A percentile compares a stretch with the other conserved stretches of the same genome.
phyloP scores from a whole-genome alignment of 208 protist genomes.

The Leptomonas seymouri region DNA sequence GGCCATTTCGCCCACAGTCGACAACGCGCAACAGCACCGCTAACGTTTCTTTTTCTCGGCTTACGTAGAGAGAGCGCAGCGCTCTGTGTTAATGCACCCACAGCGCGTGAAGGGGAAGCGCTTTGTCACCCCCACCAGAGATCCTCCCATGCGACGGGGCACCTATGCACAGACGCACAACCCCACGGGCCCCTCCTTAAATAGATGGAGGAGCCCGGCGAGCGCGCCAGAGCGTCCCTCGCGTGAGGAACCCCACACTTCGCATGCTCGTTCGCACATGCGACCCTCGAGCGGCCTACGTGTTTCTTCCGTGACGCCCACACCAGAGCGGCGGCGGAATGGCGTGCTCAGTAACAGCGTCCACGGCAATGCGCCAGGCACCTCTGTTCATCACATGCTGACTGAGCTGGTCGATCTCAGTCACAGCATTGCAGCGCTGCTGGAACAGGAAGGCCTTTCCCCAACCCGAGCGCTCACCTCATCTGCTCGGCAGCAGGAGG shows the following conservation, averaged over 20 bases:
- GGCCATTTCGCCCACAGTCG: too few species aligned
- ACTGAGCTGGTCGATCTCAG: conserved; percentile 71
- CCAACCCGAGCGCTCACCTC: conserved; percentile 6
- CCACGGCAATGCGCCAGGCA: conserved; percentile 9
- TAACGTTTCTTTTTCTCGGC: too few species aligned
- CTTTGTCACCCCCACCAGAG: conserved; percentile 27
- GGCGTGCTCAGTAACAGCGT: neutral
- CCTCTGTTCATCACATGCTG: conserved; percentile 59
- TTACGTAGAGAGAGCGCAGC: too few species aligned
- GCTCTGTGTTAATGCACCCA: too few species aligned
- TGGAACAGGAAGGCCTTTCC: conserved; percentile 37
- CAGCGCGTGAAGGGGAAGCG: conserved; percentile 26
- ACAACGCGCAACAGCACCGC: too few species aligned
- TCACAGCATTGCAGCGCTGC: conserved; percentile 58
- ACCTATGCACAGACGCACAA: conserved; percentile 20
- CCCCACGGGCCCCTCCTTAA: conserved; percentile 8
- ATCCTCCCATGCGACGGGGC: conserved; percentile 6
- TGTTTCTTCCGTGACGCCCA: neutral
- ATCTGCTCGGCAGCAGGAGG: conserved; percentile 39
- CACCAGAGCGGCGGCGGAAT: conserved; percentile 14
- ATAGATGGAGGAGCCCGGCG: conserved; percentile 4
- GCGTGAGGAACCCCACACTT: neutral
- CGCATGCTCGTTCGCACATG: conserved; percentile 7
- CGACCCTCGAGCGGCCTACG: neutral
- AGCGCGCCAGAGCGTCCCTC: neutral